phyloP scores from a whole-genome alignment of 176 grass and related monocot genomes.

The Musa troglodytarum region DNA sequence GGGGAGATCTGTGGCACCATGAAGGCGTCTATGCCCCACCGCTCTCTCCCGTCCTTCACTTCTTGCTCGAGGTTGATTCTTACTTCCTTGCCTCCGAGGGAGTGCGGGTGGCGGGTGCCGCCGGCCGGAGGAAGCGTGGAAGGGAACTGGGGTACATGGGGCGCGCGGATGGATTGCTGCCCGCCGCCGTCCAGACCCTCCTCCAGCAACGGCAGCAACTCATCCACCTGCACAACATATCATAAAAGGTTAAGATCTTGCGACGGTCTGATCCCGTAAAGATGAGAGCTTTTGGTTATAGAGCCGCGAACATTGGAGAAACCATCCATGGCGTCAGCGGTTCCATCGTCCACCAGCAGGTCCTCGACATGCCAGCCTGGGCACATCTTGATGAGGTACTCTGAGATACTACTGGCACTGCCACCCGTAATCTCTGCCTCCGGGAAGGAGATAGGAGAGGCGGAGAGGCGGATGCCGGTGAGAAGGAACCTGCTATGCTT shows the following conservation, averaged over 20 bases:
- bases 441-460: slow-evolving; percentile 10
- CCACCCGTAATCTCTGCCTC: not conserved
- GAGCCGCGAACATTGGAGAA: slow-evolving; percentile 14
- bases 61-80: slow-evolving; percentile 15
- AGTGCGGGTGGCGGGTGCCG: not conserved
- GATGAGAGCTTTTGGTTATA: not conserved
- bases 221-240: slow-evolving; percentile 19
- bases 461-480: slow-evolving; percentile 54
- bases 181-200: slow-evolving; percentile 38
- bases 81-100: slow-evolving; percentile 13
- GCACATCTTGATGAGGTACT: slow-evolving; percentile 9
- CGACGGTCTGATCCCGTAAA: not conserved
- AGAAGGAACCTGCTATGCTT: slow-evolving; percentile 91
- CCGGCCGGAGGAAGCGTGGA: not conserved
- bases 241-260: not conserved
- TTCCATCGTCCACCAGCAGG: slow-evolving; percentile 29
- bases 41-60: slow-evolving; percentile 12
- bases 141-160: slow-evolving; percentile 25
- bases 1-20: slow-evolving; percentile 63
- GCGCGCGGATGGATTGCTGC: slow-evolving; percentile 25
- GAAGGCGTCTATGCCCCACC: slow-evolving; percentile 40
- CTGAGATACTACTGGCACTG: slow-evolving; percentile 35
- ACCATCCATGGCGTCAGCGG: not conserved
- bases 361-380: slow-evolving; percentile 74
- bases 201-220: slow-evolving; percentile 49